phyloP scores from a whole-genome alignment of 1,284 basidiomycete genomes.

The Pterulicium gracile region DNA sequence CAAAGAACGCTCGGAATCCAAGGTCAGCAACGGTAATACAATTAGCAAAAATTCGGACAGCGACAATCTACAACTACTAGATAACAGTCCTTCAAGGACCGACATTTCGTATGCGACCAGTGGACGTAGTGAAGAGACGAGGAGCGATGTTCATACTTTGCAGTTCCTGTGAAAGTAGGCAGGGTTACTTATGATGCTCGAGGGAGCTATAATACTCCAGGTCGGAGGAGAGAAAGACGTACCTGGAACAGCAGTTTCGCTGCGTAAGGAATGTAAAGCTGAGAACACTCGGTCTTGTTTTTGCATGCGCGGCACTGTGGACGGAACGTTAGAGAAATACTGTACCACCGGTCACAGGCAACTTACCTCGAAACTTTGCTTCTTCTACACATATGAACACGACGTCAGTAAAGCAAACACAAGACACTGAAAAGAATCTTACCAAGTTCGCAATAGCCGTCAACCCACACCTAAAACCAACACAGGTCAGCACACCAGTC shows the following conservation, averaged over 20 bases:
- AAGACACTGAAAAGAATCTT: conserved; percentile 18
- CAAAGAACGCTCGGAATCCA: too few species aligned
- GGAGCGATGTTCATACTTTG: conserved; percentile 90
- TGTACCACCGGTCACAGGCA: neutral
- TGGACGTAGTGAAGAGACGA: conserved; percentile 72
- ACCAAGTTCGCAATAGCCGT: conserved; percentile 92
- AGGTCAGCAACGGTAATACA: too few species aligned
- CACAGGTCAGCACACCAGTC: conserved; percentile 7
- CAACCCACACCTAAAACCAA: conserved; percentile 66
- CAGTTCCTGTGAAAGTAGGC: conserved; percentile 44
- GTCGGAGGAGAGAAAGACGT: conserved; percentile 12
- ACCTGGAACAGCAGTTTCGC: conserved; percentile 90
- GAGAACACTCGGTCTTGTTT: conserved; percentile 90
- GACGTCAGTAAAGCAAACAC: conserved; percentile 6
- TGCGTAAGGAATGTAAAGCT: conserved; percentile 86
- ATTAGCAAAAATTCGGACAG: too few species aligned
- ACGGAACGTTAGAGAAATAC: conserved; percentile 9
- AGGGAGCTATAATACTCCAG: conserved; percentile 2
- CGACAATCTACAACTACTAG: too few species aligned
- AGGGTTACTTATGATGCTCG: conserved; percentile 1
- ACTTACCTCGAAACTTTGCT: conserved; percentile 69
- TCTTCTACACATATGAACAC: conserved; percentile 43
- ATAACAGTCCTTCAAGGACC: neutral
- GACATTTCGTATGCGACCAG: conserved; percentile 68
- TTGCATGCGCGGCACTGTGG: conserved; percentile 83